Base-by-base conservation (phyloP, 768 basidiomycete species). In the Galerina marginata region DNA sequence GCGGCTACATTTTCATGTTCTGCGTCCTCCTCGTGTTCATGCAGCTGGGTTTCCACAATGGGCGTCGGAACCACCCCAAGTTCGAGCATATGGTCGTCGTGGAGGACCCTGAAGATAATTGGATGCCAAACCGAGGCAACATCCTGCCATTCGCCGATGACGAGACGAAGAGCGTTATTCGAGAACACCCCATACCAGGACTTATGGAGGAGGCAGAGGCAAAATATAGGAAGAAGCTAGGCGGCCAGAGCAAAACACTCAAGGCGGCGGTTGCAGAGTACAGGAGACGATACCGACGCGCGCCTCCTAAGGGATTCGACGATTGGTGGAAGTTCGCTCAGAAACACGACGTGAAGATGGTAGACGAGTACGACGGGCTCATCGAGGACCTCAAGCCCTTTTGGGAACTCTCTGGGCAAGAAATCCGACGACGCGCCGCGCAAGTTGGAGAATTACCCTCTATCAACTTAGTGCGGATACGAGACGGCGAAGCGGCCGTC, bases 261-360 rank as follows among this genome's bases (percentile, higher is more conserved):
- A 77, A 78, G 42, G 85, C 86, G 26, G 96, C 96, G 0, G 92
- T 93, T 0, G 73, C 74, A 9, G 94, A 96, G 72, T 99, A 99
- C 75, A 85, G 78, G 64, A 77, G 83, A 57, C 81, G 95, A 59
- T 95, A 96, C 73, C 78, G 79, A 9, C 84, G 91, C 39, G 76
- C 86, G 38, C 97, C 97, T 4, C 96, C 97, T 0, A 85, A 83
- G 44, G 96, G 95, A 1, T 99, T 99, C 64, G 96, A 95, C 69
- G 76, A 83, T 29, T 98, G 96, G 96, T 96, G 88, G 85, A 70
- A 74, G 46, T 98, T 94, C 73, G 91, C 89, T 12, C 77, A 83
- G 71, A 79, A 86, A 58, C 84, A 93, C 73, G 75, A 84, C 6
- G 88, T 92, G 48, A 85, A 87, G 66, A 86, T 99, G 75, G 79